Evolutionary conservation across 2,329 filamentous ascomycete genomes (phyloP).

Genomic region (Xylaria digitata): DNA sequence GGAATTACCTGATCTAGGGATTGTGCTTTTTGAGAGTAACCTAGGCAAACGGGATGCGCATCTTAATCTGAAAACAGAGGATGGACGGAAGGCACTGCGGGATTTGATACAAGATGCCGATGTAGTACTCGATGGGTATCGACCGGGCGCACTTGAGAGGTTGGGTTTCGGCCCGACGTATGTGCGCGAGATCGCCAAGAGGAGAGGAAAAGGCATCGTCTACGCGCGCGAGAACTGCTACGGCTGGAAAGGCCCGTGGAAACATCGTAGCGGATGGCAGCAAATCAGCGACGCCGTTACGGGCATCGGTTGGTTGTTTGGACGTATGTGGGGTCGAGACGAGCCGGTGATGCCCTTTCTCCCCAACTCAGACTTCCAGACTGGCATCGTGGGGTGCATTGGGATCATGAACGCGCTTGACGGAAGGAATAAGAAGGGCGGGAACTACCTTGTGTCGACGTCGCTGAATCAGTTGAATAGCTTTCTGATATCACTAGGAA

Average conservation of each 20-base stretch:
- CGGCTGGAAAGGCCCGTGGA: constrained; percentile 51
- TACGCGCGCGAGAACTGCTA: constrained; percentile 54
- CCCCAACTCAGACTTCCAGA: constrained; percentile 50
- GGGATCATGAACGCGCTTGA: constrained; percentile 47
- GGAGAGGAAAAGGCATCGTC: constrained; percentile 48
- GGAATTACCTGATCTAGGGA: constrained; percentile 49
- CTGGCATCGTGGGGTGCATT: constrained; percentile 47
- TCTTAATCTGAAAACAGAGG: constrained; percentile 49
- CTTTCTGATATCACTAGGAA: constrained; percentile 48
- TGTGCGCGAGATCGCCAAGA: constrained; percentile 43
- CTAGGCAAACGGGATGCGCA: constrained; percentile 51
- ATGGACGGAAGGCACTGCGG: constrained; percentile 41
- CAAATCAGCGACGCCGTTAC: constrained; percentile 49
- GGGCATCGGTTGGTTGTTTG: constrained; percentile 48
- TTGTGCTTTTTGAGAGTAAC: constrained; percentile 51
- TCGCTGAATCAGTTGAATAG: constrained; percentile 50
- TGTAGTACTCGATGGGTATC: constrained; percentile 52
- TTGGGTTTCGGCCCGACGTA: constrained; percentile 49
- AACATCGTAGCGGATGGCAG: constrained; percentile 51
- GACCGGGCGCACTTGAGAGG: constrained; percentile 48
- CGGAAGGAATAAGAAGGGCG: constrained; percentile 42
- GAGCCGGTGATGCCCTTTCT: constrained; percentile 49
- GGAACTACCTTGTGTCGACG: constrained; percentile 49
- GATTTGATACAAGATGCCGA: constrained; percentile 49
- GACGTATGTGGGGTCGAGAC: constrained; percentile 46